Evolutionary conservation across 2,329 filamentous ascomycete species (phyloP), one percentile per base, ranked within the genome.

Genomic region (Didymella exigua): DNA sequence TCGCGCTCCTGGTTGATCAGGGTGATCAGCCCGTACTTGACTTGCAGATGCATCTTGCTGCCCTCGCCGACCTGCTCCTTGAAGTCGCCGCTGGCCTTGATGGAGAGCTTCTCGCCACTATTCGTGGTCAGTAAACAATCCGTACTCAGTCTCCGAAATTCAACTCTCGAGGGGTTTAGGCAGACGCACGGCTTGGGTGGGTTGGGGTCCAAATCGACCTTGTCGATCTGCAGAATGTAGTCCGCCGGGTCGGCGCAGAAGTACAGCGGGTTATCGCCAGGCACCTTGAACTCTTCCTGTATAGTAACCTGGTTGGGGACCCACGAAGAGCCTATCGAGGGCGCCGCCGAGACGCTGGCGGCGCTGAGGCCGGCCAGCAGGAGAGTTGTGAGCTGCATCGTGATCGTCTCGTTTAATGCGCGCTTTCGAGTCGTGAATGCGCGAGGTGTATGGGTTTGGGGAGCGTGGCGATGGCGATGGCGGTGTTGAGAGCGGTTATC

Each of bases 11-110:
- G 89, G 75, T 85, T 90, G 76, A 99, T 86, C 61, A 99, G 84
- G 50, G 87, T 90, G 76, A 99, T 97, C 63, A 96, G 82, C 57
- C 93, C 93, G 76, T 96, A 97, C 79, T 96, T 97, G 78, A 99
- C 93, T 63, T 87, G 84, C 34, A 99, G 76, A 42, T 88, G 82
- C 59, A 97, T 89, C 67, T 90, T 91, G 56, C 93, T 91, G 54
- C 91, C 93, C 54, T 91, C 75, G 50, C 86, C 84, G 61, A 99
- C 86, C 46, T 82, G 77, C 70, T 96, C 78, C 65, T 82, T 83
- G 61, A 98, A 84, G n/a, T 79, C 85, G 53, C 93, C 95, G 27
- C 79, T 82, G 41, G 93, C 95, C 61, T 86, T 85, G 79, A 99
- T 96, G 55, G 82, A 81, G 49, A 99, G 87, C 18, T 84, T 84